Base-by-base conservation (phyloP, 805 yeast species). In the Pichia insulana region DNA sequence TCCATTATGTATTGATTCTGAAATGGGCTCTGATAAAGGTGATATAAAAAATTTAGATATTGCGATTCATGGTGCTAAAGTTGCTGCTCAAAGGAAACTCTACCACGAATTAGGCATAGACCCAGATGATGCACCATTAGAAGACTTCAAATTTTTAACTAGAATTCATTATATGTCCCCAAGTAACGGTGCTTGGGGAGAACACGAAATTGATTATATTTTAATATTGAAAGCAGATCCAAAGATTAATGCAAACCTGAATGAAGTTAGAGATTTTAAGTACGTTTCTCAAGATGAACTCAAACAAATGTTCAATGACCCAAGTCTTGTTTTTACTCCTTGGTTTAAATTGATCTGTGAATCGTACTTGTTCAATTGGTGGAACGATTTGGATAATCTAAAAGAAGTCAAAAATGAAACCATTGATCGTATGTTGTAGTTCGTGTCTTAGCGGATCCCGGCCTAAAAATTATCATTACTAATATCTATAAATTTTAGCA, bases 291-390 rank as follows among this genome's bases (percentile, higher is more conserved):
- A 73, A 20, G 65, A 65, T 1, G 82, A 83, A 52, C 71, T 92
- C 53, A 76, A 78, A 59, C 65, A 59, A 16, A 86, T 92, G 96
- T 84, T 92, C 61, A 52, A 71, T 18, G 86, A 89, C 59, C 47
- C 54, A 8, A 32, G 42, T 6, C 70, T 83, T 48, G 69, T 76
- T 10, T 92, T 92, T 65, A 92, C 99, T 5, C 99, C 99, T 5
- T 92, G 99, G 99, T 92, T 92, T 70, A 87, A 86, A 64, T 74
- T 92, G 50, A 92, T 92, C 52, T 92, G 98, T 62, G 89, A 92
- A 59, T 77, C 84, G 36, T 86, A 85, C 57, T 69, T 92, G 57
- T 92, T 84, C 67, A 70, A 83, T 49, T 92, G 99, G 99, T 92
- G 99, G 99, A 76, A 71, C 22, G 70, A 76, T 46, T 68, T 89